These are phyloP conservation scores for Roridomyces roridus DNA, from an alignment of 768 basidiomycete species.

Conservation along the genomic window DNA sequence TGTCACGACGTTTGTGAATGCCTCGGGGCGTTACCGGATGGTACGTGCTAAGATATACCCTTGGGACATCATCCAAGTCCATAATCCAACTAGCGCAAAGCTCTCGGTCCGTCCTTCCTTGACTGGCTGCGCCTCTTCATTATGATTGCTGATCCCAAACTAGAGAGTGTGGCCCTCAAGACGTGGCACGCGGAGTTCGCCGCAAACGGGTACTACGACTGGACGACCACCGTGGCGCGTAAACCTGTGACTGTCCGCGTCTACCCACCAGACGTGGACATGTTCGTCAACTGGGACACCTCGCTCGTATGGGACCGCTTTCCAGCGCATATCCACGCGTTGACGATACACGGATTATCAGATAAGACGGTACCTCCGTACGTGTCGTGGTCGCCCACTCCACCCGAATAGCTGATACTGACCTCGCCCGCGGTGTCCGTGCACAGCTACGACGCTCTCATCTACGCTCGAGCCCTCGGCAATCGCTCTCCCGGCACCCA, in stretches of 20 bases:
- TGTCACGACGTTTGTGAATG: conserved; percentile 72
- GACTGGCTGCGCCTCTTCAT: not conserved
- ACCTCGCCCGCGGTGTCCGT: conserved; percentile 1
- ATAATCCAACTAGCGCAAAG: conserved; percentile 39
- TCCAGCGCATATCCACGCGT: conserved; percentile 65
- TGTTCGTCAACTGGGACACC: conserved; percentile 70
- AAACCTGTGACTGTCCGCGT: conserved; percentile 58
- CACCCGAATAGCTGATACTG: not conserved
- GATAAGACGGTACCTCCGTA: conserved; percentile 76
- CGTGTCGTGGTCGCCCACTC: no score
- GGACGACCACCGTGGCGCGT: conserved; percentile 71
- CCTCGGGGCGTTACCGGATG: conserved; percentile 83
- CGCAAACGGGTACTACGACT: conserved; percentile 64
- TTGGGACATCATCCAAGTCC: not conserved
- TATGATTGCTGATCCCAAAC: conserved; percentile 16
- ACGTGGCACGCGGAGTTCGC: conserved; percentile 58
- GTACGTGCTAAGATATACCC: conserved; percentile 2
- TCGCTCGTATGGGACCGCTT: conserved; percentile 73
- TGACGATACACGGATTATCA: conserved; percentile 78
- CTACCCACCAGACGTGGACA: conserved; percentile 62
- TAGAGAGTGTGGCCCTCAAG: conserved; percentile 38
- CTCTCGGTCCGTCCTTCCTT: conserved; percentile 43
- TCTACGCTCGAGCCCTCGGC: conserved; percentile 69
- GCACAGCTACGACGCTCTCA: conserved; percentile 71
- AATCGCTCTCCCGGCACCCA: conserved; percentile 70